Evolutionary conservation across 345 rosid genomes (phyloP), one percentile per base, ranked within the genome.

Genomic region (Populus nigra): DNA sequence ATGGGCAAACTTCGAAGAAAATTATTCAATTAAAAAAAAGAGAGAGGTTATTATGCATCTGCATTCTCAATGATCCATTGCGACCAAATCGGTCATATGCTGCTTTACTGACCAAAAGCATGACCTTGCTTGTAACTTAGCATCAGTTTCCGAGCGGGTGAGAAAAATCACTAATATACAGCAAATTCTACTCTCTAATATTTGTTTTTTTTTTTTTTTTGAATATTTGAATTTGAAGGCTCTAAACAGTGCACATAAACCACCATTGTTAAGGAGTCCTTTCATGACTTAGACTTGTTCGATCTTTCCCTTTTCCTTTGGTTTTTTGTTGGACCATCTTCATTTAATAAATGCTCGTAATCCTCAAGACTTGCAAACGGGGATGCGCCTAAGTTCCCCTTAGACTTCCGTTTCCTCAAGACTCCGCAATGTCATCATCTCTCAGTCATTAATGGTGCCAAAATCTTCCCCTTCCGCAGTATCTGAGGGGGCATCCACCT

Each of bases 291-390:
- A 16, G 78, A 75, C 69, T 79, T 87, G 57, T 77, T 74, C 73
- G 75, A 76, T 61, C 59, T 72, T 41, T 39, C 8, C 27, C 84
- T 47, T 71, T 83, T 79, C 22, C 15, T 86, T 74, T 41, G 78
- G 78, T 83, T 68, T 41, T 43, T n/a, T 87, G 78, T 74, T 45
- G 50, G 50, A 45, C 50, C 50, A 66, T 88, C 90, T 35, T 84
- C 88, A 0, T 85, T 86, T 36, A 93, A 77, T 83, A 96, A 77
- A 83, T 93, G 92, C 82, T 93, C 91, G 36, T 91, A 96, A 9
- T 93, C 97, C 85, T 93, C 98, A 50, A 89, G 83, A 77, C 89
- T 90, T 23, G 98, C 99, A 74, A 89, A 94, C 29, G 97, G 97
- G 2, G 99, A 90, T 23, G 87, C 88, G 36, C 86, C 83, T 8